phyloP scores from a whole-genome alignment of 2,329 filamentous ascomycete genomes.

The Neospermospora avenae region DNA sequence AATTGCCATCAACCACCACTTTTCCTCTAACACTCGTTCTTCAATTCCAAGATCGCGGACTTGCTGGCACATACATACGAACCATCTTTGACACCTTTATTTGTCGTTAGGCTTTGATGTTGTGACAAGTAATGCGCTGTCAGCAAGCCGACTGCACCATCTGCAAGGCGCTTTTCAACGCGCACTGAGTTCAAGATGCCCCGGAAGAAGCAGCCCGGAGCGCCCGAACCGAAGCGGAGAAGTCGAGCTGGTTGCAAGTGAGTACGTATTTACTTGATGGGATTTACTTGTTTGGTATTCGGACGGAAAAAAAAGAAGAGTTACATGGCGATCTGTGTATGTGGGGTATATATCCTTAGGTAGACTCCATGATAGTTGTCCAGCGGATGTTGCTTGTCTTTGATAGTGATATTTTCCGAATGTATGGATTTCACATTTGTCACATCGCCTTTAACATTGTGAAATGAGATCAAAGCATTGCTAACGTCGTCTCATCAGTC shows the following conservation, averaged over 20 bases:
- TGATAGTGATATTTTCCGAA: no score
- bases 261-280: constrained; percentile 23
- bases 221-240: constrained; percentile 62
- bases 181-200: constrained; percentile 47
- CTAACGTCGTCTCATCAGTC: constrained; percentile 48
- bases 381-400: no score
- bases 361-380: no score
- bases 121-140: neutral
- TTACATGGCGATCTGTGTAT: neutral
- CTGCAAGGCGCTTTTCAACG: neutral
- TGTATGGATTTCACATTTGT: neutral
- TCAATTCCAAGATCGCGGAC: neutral
- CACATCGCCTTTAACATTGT: neutral
- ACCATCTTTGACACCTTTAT: no score
- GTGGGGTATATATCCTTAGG: neutral
- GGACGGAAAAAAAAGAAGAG: neutral
- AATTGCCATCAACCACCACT: neutral
- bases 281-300: neutral
- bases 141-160: neutral
- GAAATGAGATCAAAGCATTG: neutral
- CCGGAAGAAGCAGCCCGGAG: constrained; percentile 61
- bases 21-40: neutral
- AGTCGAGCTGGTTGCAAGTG: constrained; percentile 69
- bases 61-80: no score
- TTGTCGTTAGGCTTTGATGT: no score